Evolutionary conservation across 805 yeast species (phyloP).

Genomic region (Wickerhamomyces bovis): DNA sequence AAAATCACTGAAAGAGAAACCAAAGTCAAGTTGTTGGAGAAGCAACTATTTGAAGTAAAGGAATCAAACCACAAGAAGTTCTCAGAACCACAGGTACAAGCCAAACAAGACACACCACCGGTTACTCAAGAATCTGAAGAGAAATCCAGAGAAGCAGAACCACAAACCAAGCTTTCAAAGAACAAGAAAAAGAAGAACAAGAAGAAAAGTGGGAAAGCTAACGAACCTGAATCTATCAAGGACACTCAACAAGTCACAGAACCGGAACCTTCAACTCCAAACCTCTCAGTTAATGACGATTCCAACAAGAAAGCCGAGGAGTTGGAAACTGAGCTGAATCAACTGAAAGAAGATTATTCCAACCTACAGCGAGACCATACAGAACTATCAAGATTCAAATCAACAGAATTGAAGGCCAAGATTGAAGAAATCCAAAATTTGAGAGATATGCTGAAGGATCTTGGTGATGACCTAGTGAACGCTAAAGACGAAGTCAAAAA

Average conservation of each 20-base stretch:
- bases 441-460: slow-evolving; percentile 67
- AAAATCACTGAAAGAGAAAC: slow-evolving; percentile 11
- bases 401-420: slow-evolving; percentile 32
- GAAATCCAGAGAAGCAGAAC: background rate
- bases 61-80: background rate
- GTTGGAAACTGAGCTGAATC: slow-evolving; percentile 1
- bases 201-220: slow-evolving; percentile 10
- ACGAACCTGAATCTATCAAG: slow-evolving; percentile 15
- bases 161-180: slow-evolving; percentile 1
- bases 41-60: background rate
- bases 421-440: slow-evolving; percentile 61
- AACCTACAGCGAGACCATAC: background rate
- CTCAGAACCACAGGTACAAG: background rate
- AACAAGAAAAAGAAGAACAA: slow-evolving; percentile 18
- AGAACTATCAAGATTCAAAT: slow-evolving; percentile 17
- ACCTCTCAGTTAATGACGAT: background rate
- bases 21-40: background rate
- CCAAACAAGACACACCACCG: background rate
- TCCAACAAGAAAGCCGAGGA: background rate
- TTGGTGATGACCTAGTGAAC: slow-evolving; percentile 76
- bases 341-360: background rate
- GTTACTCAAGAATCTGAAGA: background rate
- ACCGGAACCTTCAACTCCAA: background rate
- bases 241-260: slow-evolving; percentile 17
- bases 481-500: slow-evolving; percentile 55